A percentile compares a stretch with the other conserved stretches of the same genome.
phyloP scores from a whole-genome alignment of 2,329 filamentous ascomycete species.

The Monosporascus sp. region DNA sequence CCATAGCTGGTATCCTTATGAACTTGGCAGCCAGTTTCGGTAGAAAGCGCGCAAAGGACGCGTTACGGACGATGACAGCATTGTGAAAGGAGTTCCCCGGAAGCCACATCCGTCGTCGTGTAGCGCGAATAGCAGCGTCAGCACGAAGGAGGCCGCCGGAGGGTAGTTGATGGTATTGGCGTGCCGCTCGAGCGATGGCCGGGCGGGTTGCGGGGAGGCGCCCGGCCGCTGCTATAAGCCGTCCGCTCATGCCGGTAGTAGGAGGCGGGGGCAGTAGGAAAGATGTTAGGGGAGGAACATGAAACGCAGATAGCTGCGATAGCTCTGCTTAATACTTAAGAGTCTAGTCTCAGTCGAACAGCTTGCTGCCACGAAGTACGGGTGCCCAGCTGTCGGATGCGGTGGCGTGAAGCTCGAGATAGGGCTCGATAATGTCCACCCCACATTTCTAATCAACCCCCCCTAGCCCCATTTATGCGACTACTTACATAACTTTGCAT shows the following conservation, averaged over 20 bases:
- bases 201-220: conserved; percentile 24
- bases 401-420: conserved; percentile 12
- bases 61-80: conserved; percentile 59
- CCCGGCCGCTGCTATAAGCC: conserved; percentile 30
- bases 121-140: conserved; percentile 57
- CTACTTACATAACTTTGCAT: not conserved
- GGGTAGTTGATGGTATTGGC: conserved; percentile 62
- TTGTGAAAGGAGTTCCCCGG: conserved; percentile 82
- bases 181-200: conserved; percentile 42
- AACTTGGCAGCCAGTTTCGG: conserved; percentile 92
- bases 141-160: conserved; percentile 65
- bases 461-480: not conserved
- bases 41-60: conserved; percentile 61
- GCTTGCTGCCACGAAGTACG: no score
- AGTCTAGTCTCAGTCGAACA: not conserved
- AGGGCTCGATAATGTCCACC: not conserved
- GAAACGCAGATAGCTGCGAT: conserved; percentile 10
- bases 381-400: conserved; percentile 1
- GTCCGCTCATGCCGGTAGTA: conserved; percentile 30
- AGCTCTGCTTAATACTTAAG: not conserved
- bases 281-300: conserved; percentile 18
- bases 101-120: conserved; percentile 68
- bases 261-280: conserved; percentile 26
- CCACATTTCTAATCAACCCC: not conserved
- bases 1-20: conserved; percentile 79